phyloP scores from a whole-genome alignment of 495 filamentous ascomycete species.

The Talaromyces trachyspermus region DNA sequence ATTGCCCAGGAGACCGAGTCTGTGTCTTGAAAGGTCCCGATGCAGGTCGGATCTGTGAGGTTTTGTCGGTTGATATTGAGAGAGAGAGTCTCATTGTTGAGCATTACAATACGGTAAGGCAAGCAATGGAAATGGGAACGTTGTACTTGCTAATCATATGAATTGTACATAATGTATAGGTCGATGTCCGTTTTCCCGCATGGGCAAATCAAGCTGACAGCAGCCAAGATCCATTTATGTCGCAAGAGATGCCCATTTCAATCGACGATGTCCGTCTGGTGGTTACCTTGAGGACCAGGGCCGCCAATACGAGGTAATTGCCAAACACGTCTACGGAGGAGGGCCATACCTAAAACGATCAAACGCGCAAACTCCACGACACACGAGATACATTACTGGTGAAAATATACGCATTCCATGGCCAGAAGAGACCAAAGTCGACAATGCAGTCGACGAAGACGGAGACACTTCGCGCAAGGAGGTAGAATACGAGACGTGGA shows the following conservation, averaged over 20 bases:
- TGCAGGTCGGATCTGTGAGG: slow-evolving; percentile 70
- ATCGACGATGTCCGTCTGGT: slow-evolving; percentile 74
- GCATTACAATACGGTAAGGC: slow-evolving; percentile 65
- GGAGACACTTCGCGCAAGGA: slow-evolving; percentile 68
- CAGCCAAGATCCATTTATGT: slow-evolving; percentile 33
- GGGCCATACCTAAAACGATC: slow-evolving; percentile 26
- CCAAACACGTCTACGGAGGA: slow-evolving; percentile 54
- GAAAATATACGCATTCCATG: slow-evolving; percentile 61
- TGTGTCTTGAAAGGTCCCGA: slow-evolving; percentile 68
- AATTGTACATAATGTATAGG: slow-evolving; percentile 30
- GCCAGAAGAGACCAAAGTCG: slow-evolving; percentile 44
- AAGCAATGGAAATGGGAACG: too few species aligned
- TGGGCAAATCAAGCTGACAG: slow-evolving; percentile 39
- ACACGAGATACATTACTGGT: slow-evolving; percentile 37
- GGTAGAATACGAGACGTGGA: slow-evolving; percentile 67
- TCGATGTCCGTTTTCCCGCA: slow-evolving; percentile 49
- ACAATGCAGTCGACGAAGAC: slow-evolving; percentile 39
- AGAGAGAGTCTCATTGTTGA: slow-evolving; percentile 53
- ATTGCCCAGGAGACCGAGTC: slow-evolving; percentile 68
- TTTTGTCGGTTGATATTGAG: slow-evolving; percentile 49
- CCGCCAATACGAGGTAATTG: slow-evolving; percentile 59
- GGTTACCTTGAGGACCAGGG: slow-evolving; percentile 61
- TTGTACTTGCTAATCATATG: too few species aligned
- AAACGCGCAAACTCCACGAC: slow-evolving; percentile 27
- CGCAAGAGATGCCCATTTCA: slow-evolving; percentile 46